Base-by-base conservation (phyloP, 2,329 filamentous ascomycete genomes). In the Calonectria ilicicola region DNA sequence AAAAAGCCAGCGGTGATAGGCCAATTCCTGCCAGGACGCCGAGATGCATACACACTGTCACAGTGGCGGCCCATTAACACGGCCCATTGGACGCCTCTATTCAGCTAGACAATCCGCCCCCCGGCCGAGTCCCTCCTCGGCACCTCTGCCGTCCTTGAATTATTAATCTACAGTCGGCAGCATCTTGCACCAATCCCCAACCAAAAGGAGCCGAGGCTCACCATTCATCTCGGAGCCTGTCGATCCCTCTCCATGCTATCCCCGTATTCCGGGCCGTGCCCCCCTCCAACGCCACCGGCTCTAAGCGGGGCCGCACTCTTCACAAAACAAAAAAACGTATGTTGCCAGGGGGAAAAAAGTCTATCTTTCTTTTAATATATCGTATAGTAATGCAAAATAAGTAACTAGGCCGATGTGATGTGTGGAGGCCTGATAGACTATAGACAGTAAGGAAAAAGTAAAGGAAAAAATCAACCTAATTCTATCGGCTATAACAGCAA, bases 371-470 rank as follows among this genome's bases (percentile, higher is more conserved):
- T 51, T 60, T 60, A 40, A 40, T 23, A 38, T 17, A 60, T 40
- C 32, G 23, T 17, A 10, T 68, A 46, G 21, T 53, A 56, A 27
- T 46, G 23, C 46, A 53, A 51, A 56, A 44, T 69, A 53, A 68
- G 46, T 63, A 63, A 64, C 42, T 53, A 47, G 56, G 56, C 67
- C 66, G 23, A 29, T 51, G 65, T 47, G n/a, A 26, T n/a, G 21
- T 15, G 23, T 44, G 42, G 42, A n/a, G 38, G 66, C 46, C 53
- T 53, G 40, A 29, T 21, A 35, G 46, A 68, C 42, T 62, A 69
- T 56, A 23, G 38, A 66, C 35, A 46, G 27, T 17, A 47, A 47
- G 19, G n/a, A 63, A 63, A 46, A 29, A 23, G 53, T 26, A 60
- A 42, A 42, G 53, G 26, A 60, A 42, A 42, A 44, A 27, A 53